A percentile compares a stretch with the other conserved stretches of the same genome.
Evolutionary conservation across 2,329 filamentous ascomycete genomes (phyloP).

Genomic region (Calonectria crousiana): DNA sequence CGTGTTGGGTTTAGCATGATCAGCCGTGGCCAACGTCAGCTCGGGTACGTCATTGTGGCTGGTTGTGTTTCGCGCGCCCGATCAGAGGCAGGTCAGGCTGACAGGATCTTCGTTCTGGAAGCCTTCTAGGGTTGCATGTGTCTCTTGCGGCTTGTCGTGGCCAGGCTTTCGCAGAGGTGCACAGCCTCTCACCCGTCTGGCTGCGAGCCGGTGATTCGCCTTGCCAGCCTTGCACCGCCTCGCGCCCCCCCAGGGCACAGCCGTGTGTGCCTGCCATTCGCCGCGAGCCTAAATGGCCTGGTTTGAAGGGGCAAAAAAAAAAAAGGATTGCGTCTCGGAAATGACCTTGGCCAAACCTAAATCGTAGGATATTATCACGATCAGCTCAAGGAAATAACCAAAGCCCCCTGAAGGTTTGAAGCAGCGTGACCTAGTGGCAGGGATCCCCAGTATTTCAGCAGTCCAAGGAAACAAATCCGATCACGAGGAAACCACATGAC

Average conservation of each 20-base stretch:
- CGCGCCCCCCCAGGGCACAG: neutral
- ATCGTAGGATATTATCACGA: neutral
- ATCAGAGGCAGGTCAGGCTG: neutral
- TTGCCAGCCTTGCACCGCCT: neutral
- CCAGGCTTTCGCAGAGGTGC: neutral
- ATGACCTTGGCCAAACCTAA: constrained; percentile 6
- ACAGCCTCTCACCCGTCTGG: constrained; percentile 2
- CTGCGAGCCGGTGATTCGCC: neutral
- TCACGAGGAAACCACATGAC: neutral
- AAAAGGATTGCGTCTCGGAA: neutral
- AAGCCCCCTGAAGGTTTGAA: constrained; percentile 2
- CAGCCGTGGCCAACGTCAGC: neutral
- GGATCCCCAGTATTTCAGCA: neutral
- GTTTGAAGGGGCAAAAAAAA: neutral
- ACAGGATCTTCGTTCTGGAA: constrained; percentile 12
- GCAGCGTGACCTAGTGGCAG: neutral
- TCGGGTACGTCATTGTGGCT: constrained; percentile 2
- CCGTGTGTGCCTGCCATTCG: neutral
- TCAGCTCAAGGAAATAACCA: neutral
- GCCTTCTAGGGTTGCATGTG: neutral
- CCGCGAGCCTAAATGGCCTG: neutral
- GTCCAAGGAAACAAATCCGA: neutral
- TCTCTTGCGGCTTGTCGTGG: neutral
- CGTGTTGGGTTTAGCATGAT: neutral
- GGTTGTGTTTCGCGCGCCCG: neutral